Conservation (phyloP, 78 protist species). For the Planoprotostelium fungivorum region DNA sequence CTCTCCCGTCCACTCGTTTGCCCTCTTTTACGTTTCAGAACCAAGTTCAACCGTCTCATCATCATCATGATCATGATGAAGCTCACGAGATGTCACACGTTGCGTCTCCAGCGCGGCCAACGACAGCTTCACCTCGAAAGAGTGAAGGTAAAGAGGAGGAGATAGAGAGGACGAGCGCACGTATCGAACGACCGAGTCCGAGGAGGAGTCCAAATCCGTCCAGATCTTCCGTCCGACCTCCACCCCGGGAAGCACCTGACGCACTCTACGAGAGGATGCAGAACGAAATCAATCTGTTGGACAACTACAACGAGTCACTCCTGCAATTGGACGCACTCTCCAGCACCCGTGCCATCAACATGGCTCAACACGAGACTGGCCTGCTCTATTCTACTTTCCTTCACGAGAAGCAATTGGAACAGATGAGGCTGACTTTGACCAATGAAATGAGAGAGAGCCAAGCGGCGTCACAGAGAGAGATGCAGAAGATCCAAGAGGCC, state of each 20-base stretch:
- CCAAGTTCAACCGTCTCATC: no score
- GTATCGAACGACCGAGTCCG: not conserved
- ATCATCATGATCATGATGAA: no score
- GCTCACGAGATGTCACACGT: no score
- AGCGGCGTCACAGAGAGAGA: not conserved
- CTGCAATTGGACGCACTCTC: not conserved
- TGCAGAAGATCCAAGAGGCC: not conserved
- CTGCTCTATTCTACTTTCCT: not conserved
- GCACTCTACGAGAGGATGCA: not conserved
- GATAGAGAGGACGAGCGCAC: not conserved
- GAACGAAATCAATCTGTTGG: not conserved
- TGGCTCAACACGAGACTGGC: not conserved
- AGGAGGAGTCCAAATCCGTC: not conserved
- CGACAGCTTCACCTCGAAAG: no score
- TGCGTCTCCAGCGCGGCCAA: no score
- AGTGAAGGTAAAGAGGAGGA: not conserved
- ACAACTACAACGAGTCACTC: not conserved
- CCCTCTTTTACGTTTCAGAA: not conserved
- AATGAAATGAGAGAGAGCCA: not conserved
- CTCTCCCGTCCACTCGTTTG: not conserved
- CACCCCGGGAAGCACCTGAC: not conserved
- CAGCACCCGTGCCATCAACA: not conserved
- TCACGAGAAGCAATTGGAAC: not conserved
- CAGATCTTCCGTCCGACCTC: not conserved
- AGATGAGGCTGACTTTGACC: not conserved